Evolutionary conservation across 805 yeast species (phyloP).

Genomic region (Suhomyces faveliae): DNA sequence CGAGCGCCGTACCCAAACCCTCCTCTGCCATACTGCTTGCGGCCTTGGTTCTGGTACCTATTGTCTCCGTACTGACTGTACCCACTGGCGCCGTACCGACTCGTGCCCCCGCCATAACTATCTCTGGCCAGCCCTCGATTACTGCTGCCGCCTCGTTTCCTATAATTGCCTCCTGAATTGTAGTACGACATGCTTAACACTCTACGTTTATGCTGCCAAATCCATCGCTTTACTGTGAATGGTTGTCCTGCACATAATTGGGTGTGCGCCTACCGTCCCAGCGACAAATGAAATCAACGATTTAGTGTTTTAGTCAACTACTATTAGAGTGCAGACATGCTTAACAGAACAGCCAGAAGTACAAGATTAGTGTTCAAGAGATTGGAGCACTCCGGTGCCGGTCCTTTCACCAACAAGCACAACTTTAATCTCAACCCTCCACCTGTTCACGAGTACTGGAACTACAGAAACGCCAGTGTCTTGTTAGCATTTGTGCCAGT

Average conservation of each 20-base stretch:
- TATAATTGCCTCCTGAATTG: conserved; percentile 8
- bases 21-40: conserved; percentile 1
- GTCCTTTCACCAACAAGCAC: conserved; percentile 42
- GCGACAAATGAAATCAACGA: conserved; percentile 8
- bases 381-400: conserved; percentile 25
- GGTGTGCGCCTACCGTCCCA: conserved; percentile 1
- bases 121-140: neutral
- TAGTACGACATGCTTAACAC: conserved; percentile 4
- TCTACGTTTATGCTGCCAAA: neutral
- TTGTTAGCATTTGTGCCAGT: conserved; percentile 39
- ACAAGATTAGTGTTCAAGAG: conserved; percentile 25
- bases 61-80: neutral
- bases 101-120: neutral
- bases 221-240: neutral
- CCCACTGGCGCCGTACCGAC: neutral
- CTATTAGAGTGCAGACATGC: conserved; percentile 18
- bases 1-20: neutral
- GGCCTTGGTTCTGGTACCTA: conserved; percentile 1
- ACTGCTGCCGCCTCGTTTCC: conserved; percentile 3
- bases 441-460: conserved; percentile 47
- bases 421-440: conserved; percentile 45
- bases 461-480: conserved; percentile 34
- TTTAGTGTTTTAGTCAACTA: neutral
- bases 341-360: conserved; percentile 26
- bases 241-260: conserved; percentile 29